These are phyloP conservation scores for Cyclocybe aegerita DNA, from an alignment of 768 basidiomycete species.

Conservation along the genomic window DNA sequence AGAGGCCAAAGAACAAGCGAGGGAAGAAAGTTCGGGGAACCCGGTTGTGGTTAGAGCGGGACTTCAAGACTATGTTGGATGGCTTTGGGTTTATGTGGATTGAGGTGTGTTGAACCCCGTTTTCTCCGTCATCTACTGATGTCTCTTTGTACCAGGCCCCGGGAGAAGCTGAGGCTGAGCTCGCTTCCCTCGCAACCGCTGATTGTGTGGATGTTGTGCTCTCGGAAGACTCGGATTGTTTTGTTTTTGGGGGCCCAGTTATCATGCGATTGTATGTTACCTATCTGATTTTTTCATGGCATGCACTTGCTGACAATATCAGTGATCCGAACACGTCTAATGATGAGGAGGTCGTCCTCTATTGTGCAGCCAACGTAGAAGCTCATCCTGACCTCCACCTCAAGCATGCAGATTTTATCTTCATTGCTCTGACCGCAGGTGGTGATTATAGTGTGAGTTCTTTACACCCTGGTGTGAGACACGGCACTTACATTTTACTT, in stretches of 20 bases:
- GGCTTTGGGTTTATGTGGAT: neutral
- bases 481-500: neutral
- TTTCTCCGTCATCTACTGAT: too few relatives aligned
- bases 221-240: neutral
- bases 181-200: neutral
- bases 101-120: too few relatives aligned
- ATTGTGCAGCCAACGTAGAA: neutral
- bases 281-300: neutral
- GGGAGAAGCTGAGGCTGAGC: constrained; percentile 4
- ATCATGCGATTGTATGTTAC: neutral
- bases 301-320: neutral
- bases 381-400: neutral
- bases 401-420: neutral
- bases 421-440: constrained; percentile 4
- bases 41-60: too few relatives aligned
- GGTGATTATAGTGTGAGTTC: constrained; percentile 3
- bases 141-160: neutral
- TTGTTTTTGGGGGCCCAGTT: neutral
- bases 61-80: neutral
- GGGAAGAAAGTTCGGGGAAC: too few relatives aligned
- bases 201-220: neutral
- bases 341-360: constrained; percentile 1
- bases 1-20: neutral
- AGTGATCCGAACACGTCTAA: neutral
- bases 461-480: neutral